Base-by-base conservation (phyloP, 306 rosid species). In the Castanospermum australe region DNA sequence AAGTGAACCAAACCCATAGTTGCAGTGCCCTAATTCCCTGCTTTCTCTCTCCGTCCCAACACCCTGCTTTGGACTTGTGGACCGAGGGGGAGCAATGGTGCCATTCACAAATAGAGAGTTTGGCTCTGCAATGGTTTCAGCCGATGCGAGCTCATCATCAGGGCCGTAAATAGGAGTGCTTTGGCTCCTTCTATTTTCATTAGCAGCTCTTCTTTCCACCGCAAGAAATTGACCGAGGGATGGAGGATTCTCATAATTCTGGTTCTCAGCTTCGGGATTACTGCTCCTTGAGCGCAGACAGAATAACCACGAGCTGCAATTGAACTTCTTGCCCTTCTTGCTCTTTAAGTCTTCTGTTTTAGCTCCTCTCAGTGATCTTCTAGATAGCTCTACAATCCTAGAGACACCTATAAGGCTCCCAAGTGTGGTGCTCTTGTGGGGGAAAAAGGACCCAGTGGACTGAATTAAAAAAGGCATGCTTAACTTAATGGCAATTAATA, bases 381-480 rank as follows among this genome's bases (percentile, higher is more conserved):
- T 81, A 9, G 91, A 91, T 28, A 89, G 70, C 77, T 93, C 93
- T 14, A 87, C 50, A 50, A 89, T 86, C 83, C 79, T 93, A 2
- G 89, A 87, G 25, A 89, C 90, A 24, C 94, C 94, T 25, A 93
- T 85, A 2, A 93, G 90, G 82, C 87, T 89, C 84, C 97, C 97
- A 3, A 93, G 88, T 41, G 97, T 93, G 48, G 82, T 89, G 83
- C 94, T 93, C 33, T 84, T 88, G 60, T 93, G 93, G 47, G 75
- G 90, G 78, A 88, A 93, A 78, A 93, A 93, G 0, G 94, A 91
- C 55, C 94, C 93, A 1, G 94, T 89, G 0, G 92, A 93, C 97
- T 93, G 88, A 79, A 44, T 33, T 25, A 25, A 22, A 35, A 32
- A 79, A 28, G 18, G 18, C 70, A 39, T 66, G 20, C 7, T 3